A percentile compares a stretch with the other conserved stretches of the same genome.
phyloP scores from a whole-genome alignment of 805 yeast species.

The Isabelozyma heimii region DNA sequence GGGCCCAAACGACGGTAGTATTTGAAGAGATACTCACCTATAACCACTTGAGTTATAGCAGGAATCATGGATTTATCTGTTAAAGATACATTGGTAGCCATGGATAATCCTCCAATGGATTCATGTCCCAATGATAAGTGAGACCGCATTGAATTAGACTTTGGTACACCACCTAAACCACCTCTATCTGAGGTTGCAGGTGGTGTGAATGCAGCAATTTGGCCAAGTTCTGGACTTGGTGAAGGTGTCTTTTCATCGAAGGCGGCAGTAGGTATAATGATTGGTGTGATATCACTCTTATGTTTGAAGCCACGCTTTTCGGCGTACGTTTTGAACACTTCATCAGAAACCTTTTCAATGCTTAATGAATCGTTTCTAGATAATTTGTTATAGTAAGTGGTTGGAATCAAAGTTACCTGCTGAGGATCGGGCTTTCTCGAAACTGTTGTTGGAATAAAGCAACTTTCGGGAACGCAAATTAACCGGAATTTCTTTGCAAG shows the following conservation, averaged over 20 bases:
- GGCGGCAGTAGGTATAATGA: slow-evolving; percentile 15
- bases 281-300: slow-evolving; percentile 18
- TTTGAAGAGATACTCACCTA: slow-evolving; percentile 87
- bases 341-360: slow-evolving; percentile 45
- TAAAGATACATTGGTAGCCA: slow-evolving; percentile 62
- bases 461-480: slow-evolving; percentile 55
- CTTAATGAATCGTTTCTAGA: slow-evolving; percentile 43
- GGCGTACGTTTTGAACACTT: slow-evolving; percentile 43
- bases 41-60: slow-evolving; percentile 86
- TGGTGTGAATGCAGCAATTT: slow-evolving; percentile 10
- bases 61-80: slow-evolving; percentile 74
- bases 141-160: slow-evolving; percentile 24
- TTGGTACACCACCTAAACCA: slow-evolving; percentile 6
- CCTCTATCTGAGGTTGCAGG: slow-evolving; percentile 10
- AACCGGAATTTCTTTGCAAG: slow-evolving; percentile 47
- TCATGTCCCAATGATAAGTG: slow-evolving; percentile 28
- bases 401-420: slow-evolving; percentile 63
- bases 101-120: slow-evolving; percentile 36
- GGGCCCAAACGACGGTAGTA: slow-evolving; percentile 79
- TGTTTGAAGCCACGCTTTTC: slow-evolving; percentile 47
- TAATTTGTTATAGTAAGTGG: slow-evolving; percentile 59
- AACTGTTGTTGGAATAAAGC: slow-evolving; percentile 62
- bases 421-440: slow-evolving; percentile 52
- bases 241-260: slow-evolving; percentile 11
- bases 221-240: slow-evolving; percentile 9